Evolutionary conservation across 2,329 filamentous ascomycete species (phyloP), one percentile per base, ranked within the genome.

Genomic region (Chrysosphaeria jannelii): DNA sequence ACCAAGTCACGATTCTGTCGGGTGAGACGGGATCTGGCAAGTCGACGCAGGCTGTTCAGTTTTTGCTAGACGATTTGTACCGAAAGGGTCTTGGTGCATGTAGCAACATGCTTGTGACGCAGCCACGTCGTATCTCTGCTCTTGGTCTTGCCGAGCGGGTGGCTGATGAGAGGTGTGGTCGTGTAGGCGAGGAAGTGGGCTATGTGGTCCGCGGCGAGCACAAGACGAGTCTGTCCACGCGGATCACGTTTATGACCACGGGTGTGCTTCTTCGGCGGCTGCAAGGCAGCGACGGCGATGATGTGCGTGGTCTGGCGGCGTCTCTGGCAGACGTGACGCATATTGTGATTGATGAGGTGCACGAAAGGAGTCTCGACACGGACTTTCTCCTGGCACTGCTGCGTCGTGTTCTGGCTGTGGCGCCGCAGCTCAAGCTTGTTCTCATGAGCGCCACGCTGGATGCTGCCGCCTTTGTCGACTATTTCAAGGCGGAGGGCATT

Each of bases 1-100:
- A 81, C 36, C 69, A 91, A 41, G 78, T 97, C 23, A 90, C 76
- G 1, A 91, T 97, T 36, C 85, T 97, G 34, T 88, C 79, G 20
- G 85, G 85, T 33, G 85, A 93, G 45, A 97, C 85, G 4, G 85
- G 85, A 25, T 90, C 76, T 10, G 85, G 85, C 38, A 97, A 97
- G 44, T 90, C 75, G 23, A 93, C 85, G 1, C 85, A 97, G 41
- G 85, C 76, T 3, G 76, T 93, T 16, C 85, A 97, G 41, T 97
- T 93, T 42, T 57, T 97, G 20, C 53, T 97, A 2, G 85, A 97
- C 36, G 75, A 93, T 34, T 50, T 93, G 31, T 89, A 91, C 34
- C 53, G 58, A 29, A 55, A 59, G 21, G 61, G 67, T 6, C 51
- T 88, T 6, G 85, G 81, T 3, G 59, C 58, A 8, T 61, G 61